These are phyloP conservation scores for Annulohypoxylon moriforme DNA, from an alignment of 495 filamentous ascomycete species.

Conservation along the genomic window DNA sequence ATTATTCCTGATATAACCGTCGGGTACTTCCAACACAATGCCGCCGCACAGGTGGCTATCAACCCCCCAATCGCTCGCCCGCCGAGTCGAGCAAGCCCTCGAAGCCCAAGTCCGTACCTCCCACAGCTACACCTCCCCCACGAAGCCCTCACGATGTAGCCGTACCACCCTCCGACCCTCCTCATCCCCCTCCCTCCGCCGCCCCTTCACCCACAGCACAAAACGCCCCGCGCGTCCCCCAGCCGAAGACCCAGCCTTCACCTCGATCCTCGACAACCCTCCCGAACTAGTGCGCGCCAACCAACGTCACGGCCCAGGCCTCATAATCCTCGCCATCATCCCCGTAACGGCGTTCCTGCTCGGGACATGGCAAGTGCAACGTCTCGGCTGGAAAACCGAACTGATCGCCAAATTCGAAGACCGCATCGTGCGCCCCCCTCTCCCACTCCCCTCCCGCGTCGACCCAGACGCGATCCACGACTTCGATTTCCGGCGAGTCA, in stretches of 20 bases:
- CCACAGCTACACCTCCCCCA: conserved; percentile 16
- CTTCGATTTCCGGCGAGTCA: conserved; percentile 92
- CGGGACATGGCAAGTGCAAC: conserved; percentile 96
- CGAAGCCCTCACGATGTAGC: conserved; percentile 29
- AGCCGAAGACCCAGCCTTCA: conserved; percentile 77
- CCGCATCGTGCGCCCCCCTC: conserved; percentile 83
- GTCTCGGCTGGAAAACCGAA: conserved; percentile 91
- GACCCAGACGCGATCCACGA: conserved; percentile 82
- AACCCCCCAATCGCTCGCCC: conserved; percentile 37
- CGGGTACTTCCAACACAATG: conserved; percentile 23
- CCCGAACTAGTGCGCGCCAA: conserved; percentile 76
- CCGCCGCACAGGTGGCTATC: conserved; percentile 23
- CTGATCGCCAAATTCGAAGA: conserved; percentile 91
- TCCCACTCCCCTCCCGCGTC: conserved; percentile 85
- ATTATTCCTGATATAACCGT: background rate
- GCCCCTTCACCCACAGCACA: conserved; percentile 49
- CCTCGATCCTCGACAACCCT: conserved; percentile 87
- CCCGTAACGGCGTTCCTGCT: conserved; percentile 90
- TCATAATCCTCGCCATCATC: conserved; percentile 86
- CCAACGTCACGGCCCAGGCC: conserved; percentile 80
- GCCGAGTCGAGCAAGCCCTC: conserved; percentile 40
- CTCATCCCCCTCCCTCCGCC: conserved; percentile 26
- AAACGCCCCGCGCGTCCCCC: conserved; percentile 48
- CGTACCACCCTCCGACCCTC: conserved; percentile 13
- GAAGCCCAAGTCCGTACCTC: conserved; percentile 37